These are phyloP conservation scores for Lophium mytilinum DNA, from an alignment of 495 filamentous ascomycete species.

Conservation along the genomic window DNA sequence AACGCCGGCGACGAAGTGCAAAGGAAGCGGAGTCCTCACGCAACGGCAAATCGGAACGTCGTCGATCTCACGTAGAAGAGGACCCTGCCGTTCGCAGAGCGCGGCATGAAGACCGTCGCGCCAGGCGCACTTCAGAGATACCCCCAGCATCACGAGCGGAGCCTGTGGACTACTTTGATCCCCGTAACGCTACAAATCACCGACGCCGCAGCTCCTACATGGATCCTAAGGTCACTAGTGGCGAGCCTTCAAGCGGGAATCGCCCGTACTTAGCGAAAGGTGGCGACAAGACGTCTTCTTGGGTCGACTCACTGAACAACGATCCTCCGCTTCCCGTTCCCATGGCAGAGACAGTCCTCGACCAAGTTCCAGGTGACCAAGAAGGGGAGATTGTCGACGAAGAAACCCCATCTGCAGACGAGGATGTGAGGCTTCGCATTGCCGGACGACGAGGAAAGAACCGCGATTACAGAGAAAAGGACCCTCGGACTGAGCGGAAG, in stretches of 20 bases:
- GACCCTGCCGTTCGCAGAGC: conserved; percentile 21
- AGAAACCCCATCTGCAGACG: conserved; percentile 17
- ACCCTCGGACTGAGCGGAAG: not conserved
- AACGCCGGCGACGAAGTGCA: conserved; percentile 19
- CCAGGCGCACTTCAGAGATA: conserved; percentile 14
- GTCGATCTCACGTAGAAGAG: conserved; percentile 21
- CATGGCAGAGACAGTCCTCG: conserved; percentile 26
- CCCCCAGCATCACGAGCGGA: conserved; percentile 6
- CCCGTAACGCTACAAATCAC: conserved; percentile 17
- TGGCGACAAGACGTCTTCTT: conserved; percentile 28
- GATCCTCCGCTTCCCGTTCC: conserved; percentile 24
- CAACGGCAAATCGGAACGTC: conserved; percentile 11
- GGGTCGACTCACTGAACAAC: conserved; percentile 21
- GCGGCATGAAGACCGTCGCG: conserved; percentile 18
- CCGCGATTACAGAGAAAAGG: not conserved
- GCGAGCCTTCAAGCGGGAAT: not conserved
- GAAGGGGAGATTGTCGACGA: conserved; percentile 14
- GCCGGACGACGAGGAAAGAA: conserved; percentile 11
- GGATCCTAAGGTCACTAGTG: not conserved
- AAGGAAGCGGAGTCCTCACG: conserved; percentile 20
- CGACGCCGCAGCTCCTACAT: conserved; percentile 12
- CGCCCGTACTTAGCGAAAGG: conserved; percentile 21
- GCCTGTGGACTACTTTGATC: conserved; percentile 26
- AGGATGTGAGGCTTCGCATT: conserved; percentile 21
- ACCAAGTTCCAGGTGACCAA: conserved; percentile 4